These are phyloP conservation scores for Hibiscus tridactylites DNA, from an alignment of 345 rosid genomes.

Conservation along the genomic window DNA sequence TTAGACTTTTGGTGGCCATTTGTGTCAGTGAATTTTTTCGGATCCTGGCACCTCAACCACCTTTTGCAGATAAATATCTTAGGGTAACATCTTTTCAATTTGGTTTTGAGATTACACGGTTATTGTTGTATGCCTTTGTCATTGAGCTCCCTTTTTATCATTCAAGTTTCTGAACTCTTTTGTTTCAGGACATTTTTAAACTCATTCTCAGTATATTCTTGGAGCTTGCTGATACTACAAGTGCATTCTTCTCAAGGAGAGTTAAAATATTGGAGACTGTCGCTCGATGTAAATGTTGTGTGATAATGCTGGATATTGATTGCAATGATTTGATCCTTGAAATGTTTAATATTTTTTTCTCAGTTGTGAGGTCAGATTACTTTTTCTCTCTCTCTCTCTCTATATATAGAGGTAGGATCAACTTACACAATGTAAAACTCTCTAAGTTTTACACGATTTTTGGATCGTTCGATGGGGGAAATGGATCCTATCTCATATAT, in stretches of 20 bases:
- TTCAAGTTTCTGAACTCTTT: neutral
- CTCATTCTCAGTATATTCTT: conserved; percentile 50
- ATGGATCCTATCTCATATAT: no score
- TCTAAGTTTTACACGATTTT: no score
- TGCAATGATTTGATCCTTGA: conserved; percentile 55
- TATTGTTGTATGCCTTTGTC: neutral
- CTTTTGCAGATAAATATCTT: conserved; percentile 67
- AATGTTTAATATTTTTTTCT: conserved; percentile 71
- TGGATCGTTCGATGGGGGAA: no score
- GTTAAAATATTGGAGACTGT: conserved; percentile 73
- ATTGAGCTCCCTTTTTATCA: neutral
- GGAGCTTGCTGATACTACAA: conserved; percentile 60
- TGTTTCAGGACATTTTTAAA: conserved; percentile 59
- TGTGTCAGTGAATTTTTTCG: conserved; percentile 69
- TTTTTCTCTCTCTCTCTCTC: conserved; percentile 5
- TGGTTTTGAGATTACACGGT: neutral
- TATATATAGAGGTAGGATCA: no score
- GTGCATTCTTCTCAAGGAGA: conserved; percentile 72
- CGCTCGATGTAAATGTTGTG: conserved; percentile 62
- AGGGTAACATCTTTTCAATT: conserved; percentile 28
- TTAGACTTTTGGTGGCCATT: conserved; percentile 62
- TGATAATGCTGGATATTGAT: conserved; percentile 65
- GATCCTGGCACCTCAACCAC: conserved; percentile 73
- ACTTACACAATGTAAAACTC: no score
- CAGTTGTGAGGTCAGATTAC: conserved; percentile 54